A percentile compares a stretch with the other conserved stretches of the same genome.
These are phyloP conservation scores for Sclerotinia sclerotiorum DNA, from an alignment of 2,329 filamentous ascomycete genomes.

Conservation along the genomic window DNA sequence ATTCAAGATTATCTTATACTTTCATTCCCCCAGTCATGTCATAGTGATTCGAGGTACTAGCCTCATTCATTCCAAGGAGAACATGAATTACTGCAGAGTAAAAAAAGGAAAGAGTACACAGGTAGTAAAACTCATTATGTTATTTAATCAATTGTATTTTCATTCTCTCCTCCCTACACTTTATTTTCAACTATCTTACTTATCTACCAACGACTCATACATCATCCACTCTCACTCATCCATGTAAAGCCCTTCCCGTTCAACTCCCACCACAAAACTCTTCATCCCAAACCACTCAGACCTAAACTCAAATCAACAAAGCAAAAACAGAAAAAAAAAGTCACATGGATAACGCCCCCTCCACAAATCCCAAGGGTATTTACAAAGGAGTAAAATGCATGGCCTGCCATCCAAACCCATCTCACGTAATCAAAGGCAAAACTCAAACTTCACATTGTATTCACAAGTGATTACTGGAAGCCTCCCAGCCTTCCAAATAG, in stretches of 20 bases:
- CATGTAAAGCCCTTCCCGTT: not conserved
- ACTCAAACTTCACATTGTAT: constrained; percentile 7
- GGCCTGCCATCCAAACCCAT: constrained; percentile 7
- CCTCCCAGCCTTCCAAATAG: not conserved
- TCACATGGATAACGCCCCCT: not conserved
- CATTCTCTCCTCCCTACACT: not conserved
- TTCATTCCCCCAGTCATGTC: too few species aligned
- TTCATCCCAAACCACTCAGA: not conserved
- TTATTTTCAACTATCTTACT: constrained; percentile 6
- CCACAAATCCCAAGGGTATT: constrained; percentile 22
- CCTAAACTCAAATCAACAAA: not conserved
- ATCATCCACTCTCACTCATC: not conserved
- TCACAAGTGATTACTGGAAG: constrained; percentile 3
- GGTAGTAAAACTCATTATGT: not conserved
- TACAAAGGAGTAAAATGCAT: constrained; percentile 22
- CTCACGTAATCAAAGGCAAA: constrained; percentile 1
- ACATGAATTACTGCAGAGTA: not conserved
- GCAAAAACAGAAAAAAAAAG: not conserved
- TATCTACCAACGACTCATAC: not conserved
- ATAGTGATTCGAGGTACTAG: not conserved
- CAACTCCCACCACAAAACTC: not conserved
- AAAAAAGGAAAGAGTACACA: not conserved
- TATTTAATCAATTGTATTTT: not conserved
- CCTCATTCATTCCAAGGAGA: not conserved
- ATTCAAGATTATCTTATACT: too few species aligned